Conservation (phyloP, 23 red algal species). For the Cyanidioschyzon merolae region DNA sequence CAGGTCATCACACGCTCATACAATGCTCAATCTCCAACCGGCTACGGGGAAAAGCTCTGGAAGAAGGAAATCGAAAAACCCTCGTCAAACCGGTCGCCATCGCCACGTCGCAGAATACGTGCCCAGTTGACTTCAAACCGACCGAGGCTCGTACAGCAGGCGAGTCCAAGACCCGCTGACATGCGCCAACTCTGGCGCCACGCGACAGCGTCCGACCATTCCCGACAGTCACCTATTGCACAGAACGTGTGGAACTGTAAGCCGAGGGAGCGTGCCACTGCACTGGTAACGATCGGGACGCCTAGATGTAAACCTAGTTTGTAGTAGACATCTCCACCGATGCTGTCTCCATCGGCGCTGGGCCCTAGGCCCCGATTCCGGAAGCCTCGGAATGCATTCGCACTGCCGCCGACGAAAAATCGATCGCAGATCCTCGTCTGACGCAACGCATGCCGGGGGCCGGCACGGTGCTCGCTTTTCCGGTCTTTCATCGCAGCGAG, state of each 20-base stretch:
- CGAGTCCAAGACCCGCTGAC: constrained; percentile 1
- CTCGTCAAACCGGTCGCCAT: neutral
- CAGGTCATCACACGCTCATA: too few relatives aligned
- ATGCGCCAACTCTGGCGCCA: neutral
- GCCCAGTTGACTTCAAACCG: constrained; percentile 6
- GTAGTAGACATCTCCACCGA: constrained; percentile 81
- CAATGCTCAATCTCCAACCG: too few relatives aligned
- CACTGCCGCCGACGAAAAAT: constrained; percentile 64
- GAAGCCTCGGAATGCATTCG: constrained; percentile 66
- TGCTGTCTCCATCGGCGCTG: constrained; percentile 43
- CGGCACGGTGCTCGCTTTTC: neutral
- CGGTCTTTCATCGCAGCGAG: neutral
- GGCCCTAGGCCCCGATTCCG: constrained; percentile 57
- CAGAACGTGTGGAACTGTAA: neutral
- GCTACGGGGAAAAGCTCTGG: neutral
- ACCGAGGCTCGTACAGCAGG: neutral
- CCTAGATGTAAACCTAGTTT: constrained; percentile 36
- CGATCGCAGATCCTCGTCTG: constrained; percentile 46
- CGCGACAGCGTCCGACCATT: neutral
- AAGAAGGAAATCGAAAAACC: constrained; percentile 2
- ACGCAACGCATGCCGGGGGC: neutral
- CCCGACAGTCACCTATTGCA: neutral
- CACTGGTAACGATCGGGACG: constrained; percentile 29
- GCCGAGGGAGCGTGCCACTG: constrained; percentile 7
- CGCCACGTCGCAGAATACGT: neutral